Conservation (phyloP, 768 basidiomycete genomes). For the Nidularia pulvinata region DNA sequence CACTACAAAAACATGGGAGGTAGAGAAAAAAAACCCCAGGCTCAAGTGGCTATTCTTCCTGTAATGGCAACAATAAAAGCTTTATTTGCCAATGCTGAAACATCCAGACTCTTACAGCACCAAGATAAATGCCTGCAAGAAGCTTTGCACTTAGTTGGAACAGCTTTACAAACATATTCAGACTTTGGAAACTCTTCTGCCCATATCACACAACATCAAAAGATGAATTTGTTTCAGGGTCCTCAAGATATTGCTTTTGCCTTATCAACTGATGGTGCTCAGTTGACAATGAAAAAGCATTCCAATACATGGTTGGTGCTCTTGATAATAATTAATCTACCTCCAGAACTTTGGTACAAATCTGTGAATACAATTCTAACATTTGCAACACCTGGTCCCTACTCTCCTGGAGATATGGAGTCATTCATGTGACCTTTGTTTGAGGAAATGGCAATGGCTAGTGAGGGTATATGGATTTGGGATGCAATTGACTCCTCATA, state of each 20-base stretch:
- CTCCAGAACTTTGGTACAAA: constrained; percentile 16
- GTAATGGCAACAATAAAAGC: constrained; percentile 18
- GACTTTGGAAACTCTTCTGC: constrained; percentile 19
- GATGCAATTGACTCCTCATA: constrained; percentile 21
- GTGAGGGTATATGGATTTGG: constrained; percentile 29
- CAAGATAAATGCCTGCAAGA: constrained; percentile 16
- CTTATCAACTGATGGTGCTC: constrained; percentile 24
- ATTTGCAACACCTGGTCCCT: constrained; percentile 22
- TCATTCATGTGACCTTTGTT: constrained; percentile 19
- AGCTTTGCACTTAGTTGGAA: constrained; percentile 13
- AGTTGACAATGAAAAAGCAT: constrained; percentile 29
- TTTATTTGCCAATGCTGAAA: constrained; percentile 21
- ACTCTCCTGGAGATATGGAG: constrained; percentile 21
- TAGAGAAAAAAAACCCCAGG: constrained; percentile 8
- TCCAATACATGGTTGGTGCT: constrained; percentile 23
- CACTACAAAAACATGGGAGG: constrained; percentile 6
- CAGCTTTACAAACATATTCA: constrained; percentile 9
- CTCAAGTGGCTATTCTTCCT: constrained; percentile 17
- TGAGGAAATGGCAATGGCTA: constrained; percentile 19
- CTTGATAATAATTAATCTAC: constrained; percentile 19
- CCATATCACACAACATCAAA: constrained; percentile 13
- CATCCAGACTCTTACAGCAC: constrained; percentile 14
- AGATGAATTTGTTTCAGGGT: constrained; percentile 17
- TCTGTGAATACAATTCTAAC: constrained; percentile 14
- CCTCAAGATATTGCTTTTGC: constrained; percentile 16